Conservation (phyloP, 202 grass and related monocot genomes). For the Schoenoplectus tabernaemontani region DNA sequence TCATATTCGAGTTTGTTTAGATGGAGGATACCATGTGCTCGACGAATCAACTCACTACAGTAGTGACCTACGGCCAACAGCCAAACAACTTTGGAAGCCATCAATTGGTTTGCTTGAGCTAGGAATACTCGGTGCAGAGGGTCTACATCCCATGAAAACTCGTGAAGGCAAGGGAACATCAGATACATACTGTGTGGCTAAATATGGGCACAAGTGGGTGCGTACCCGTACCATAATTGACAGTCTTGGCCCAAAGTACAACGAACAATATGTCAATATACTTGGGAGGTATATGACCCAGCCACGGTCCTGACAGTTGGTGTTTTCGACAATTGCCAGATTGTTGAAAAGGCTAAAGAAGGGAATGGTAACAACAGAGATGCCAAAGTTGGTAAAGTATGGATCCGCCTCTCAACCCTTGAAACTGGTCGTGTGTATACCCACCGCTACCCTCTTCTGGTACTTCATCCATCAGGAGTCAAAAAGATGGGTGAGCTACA, state of each 20-base stretch:
- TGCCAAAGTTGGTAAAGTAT: conserved; percentile 77
- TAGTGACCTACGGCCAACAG: conserved; percentile 93
- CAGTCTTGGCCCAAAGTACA: conserved; percentile 70
- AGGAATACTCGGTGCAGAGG: conserved; percentile 70
- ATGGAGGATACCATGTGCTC: conserved; percentile 95
- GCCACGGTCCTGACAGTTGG: conserved; percentile 76
- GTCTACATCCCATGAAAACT: conserved; percentile 90
- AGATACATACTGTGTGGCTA: conserved; percentile 95
- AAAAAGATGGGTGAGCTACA: conserved; percentile 99
- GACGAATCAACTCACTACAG: conserved; percentile 93
- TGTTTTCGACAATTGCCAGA: conserved; percentile 93
- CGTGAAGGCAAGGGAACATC: conserved; percentile 85
- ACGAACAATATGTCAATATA: conserved; percentile 97
- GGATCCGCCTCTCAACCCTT: conserved; percentile 89
- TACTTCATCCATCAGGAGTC: conserved; percentile 82
- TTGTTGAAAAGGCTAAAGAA: conserved; percentile 48
- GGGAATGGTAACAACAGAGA: conserved; percentile 70
- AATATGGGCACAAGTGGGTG: conserved; percentile 94
- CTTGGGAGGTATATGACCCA: conserved; percentile 96
- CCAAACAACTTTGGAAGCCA: conserved; percentile 95
- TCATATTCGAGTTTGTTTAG: conserved; percentile 82
- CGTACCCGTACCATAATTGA: conserved; percentile 80
- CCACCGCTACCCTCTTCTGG: conserved; percentile 79
- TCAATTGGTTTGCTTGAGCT: conserved; percentile 92
- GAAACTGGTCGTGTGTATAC: conserved; percentile 95